Conservation (phyloP, 1,139 yeast genomes). For the Taiozyma onychis region DNA sequence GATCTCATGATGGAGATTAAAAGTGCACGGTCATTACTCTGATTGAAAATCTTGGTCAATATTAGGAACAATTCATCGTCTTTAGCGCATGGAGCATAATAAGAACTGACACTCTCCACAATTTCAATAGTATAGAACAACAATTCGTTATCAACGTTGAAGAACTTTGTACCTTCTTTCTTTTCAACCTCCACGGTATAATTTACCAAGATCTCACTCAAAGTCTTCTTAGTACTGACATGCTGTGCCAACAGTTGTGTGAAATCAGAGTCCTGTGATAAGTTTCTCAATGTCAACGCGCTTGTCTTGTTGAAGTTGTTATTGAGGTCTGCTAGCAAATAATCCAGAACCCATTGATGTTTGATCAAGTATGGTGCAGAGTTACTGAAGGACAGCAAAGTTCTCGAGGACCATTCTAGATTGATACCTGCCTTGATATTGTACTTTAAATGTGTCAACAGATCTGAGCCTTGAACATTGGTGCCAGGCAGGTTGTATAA, state of each 20-base stretch:
- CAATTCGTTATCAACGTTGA: conserved; percentile 50
- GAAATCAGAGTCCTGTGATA: conserved; percentile 76
- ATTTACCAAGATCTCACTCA: conserved; percentile 18
- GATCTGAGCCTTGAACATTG: conserved; percentile 20
- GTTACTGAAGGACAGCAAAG: conserved; percentile 18
- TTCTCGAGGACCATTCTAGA: conserved; percentile 22
- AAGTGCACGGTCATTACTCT: conserved; percentile 51
- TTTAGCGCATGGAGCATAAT: conserved; percentile 65
- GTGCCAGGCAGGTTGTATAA: conserved; percentile 18
- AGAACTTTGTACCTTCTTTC: conserved; percentile 21
- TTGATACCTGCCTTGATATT: conserved; percentile 18
- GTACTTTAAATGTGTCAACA: conserved; percentile 20
- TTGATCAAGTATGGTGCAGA: conserved; percentile 16
- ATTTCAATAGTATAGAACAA: conserved; percentile 70
- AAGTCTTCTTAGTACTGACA: conserved; percentile 37
- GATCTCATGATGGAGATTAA: conserved; percentile 49
- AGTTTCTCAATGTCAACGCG: conserved; percentile 65
- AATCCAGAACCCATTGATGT: conserved; percentile 21
- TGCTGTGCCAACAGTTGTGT: conserved; percentile 72
- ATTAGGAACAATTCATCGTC: conserved; percentile 56
- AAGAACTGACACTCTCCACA: conserved; percentile 79
- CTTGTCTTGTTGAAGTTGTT: conserved; percentile 15
- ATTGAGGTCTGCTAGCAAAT: conserved; percentile 13
- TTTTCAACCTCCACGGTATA: background rate
- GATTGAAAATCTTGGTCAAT: conserved; percentile 40